Evolutionary conservation across 2,329 filamentous ascomycete genomes (phyloP).

Genomic region (Dothidotthia symphoricarpi): DNA sequence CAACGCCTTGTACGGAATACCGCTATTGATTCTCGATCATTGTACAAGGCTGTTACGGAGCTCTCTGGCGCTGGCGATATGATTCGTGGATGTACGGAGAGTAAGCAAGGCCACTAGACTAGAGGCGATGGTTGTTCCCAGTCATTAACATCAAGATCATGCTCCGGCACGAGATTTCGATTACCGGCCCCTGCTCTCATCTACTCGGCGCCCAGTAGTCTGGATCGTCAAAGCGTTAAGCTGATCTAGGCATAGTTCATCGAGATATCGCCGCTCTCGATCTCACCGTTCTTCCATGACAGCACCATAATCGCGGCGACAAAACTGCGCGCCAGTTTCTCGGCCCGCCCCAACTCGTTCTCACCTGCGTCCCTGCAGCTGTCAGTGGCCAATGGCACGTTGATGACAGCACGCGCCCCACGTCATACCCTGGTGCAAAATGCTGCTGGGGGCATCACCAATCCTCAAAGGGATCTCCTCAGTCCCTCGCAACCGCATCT

Average conservation of each 20-base stretch:
- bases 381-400: constrained; percentile 15
- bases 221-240: constrained; percentile 11
- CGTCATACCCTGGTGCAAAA: constrained; percentile 21
- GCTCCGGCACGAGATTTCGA: constrained; percentile 18
- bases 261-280: constrained; percentile 21
- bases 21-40: too few relatives aligned
- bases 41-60: too few relatives aligned
- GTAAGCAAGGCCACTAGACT: too few relatives aligned
- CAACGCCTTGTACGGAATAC: too few relatives aligned
- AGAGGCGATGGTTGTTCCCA: neutral
- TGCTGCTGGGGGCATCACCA: constrained; percentile 23
- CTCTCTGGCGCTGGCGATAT: too few relatives aligned
- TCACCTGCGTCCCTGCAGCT: constrained; percentile 22
- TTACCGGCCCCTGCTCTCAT: constrained; percentile 11
- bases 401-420: constrained; percentile 11
- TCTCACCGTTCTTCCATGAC: constrained; percentile 26
- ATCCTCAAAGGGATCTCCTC: constrained; percentile 28
- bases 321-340: constrained; percentile 6
- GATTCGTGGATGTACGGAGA: too few relatives aligned
- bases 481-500: constrained; percentile 22
- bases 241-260: constrained; percentile 17
- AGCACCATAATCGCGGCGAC: constrained; percentile 26
- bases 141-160: neutral
- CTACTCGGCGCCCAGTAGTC: constrained; percentile 13
- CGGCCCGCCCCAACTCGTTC: constrained; percentile 24